Conservation (phyloP, 2,329 filamentous ascomycete species). For the Fusarium oligoseptatum region DNA sequence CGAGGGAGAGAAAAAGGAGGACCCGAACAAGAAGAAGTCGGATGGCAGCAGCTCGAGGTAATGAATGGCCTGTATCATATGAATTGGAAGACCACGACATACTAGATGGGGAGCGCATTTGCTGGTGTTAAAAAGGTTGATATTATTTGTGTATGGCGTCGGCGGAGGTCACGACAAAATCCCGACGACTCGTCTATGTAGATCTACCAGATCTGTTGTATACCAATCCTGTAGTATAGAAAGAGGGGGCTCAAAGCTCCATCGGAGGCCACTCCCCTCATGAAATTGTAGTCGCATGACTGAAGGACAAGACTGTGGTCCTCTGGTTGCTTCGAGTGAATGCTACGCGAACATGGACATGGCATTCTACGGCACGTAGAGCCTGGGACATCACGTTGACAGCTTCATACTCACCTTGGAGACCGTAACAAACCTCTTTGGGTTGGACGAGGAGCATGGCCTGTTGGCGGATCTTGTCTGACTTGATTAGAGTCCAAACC, state of each 20-base stretch:
- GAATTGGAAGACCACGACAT: slow-evolving; percentile 34
- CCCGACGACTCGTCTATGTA: slow-evolving; percentile 43
- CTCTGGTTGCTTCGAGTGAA: slow-evolving; percentile 3
- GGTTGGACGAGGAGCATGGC: slow-evolving; percentile 17
- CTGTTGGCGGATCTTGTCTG: slow-evolving; percentile 38
- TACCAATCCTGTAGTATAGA: slow-evolving; percentile 51
- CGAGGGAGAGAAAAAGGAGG: slow-evolving; percentile 37
- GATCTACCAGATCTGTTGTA: slow-evolving; percentile 50
- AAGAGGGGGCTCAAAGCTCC: slow-evolving; percentile 46
- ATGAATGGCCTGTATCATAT: slow-evolving; percentile 42
- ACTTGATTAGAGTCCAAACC: slow-evolving; percentile 50
- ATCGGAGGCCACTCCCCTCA: slow-evolving; percentile 54
- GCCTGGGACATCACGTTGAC: slow-evolving; percentile 6
- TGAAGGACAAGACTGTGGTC: slow-evolving; percentile 2
- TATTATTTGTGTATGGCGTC: slow-evolving; percentile 50
- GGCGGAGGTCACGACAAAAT: slow-evolving; percentile 38
- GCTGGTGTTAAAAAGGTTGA: slow-evolving; percentile 55
- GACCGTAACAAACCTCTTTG: slow-evolving; percentile 14
- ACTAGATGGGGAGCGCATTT: slow-evolving; percentile 50
- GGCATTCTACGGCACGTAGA: slow-evolving; percentile 15
- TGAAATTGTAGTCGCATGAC: slow-evolving; percentile 35
- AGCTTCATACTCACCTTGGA: slow-evolving; percentile 35
- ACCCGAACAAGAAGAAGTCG: slow-evolving; percentile 44
- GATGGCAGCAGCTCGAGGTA: slow-evolving; percentile 49
- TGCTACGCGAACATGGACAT: slow-evolving; percentile 23